These are phyloP conservation scores for Trichoderma hamatum DNA, from an alignment of 2,329 filamentous ascomycete species.

Conservation along the genomic window DNA sequence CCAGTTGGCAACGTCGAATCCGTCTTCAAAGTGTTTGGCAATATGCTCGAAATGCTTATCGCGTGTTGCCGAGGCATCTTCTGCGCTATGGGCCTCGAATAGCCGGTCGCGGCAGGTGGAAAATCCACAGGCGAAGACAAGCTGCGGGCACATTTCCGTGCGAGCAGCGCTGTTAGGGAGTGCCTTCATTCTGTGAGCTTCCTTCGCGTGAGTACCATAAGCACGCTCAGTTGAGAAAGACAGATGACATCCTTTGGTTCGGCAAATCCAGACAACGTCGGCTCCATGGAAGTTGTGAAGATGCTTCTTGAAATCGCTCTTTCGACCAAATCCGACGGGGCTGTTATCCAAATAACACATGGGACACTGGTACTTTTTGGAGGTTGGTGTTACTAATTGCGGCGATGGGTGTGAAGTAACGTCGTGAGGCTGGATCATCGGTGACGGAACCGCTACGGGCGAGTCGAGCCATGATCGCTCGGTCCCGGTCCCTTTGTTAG, in stretches of 20 bases:
- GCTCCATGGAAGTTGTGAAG: slow-evolving; percentile 52
- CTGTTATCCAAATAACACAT: slow-evolving; percentile 52
- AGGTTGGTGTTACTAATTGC: slow-evolving; percentile 42
- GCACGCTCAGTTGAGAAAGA: slow-evolving; percentile 51
- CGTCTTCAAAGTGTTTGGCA: slow-evolving; percentile 51
- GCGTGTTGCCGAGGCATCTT: slow-evolving; percentile 43
- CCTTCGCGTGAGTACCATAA: slow-evolving; percentile 50
- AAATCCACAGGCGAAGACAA: slow-evolving; percentile 51
- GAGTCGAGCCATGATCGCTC: slow-evolving; percentile 48
- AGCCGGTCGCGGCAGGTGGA: slow-evolving; percentile 47
- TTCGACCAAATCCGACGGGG: slow-evolving; percentile 50
- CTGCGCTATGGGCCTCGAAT: slow-evolving; percentile 44
- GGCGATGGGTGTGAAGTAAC: slow-evolving; percentile 44
- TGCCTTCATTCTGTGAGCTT: slow-evolving; percentile 47
- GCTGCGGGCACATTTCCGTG: slow-evolving; percentile 47
- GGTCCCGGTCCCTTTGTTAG: slow-evolving; percentile 38
- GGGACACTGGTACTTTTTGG: slow-evolving; percentile 50
- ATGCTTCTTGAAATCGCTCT: slow-evolving; percentile 54
- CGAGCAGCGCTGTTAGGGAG: slow-evolving; percentile 47
- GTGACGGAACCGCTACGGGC: slow-evolving; percentile 43
- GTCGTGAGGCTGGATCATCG: slow-evolving; percentile 38
- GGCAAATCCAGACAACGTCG: slow-evolving; percentile 49
- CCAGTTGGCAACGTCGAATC: slow-evolving; percentile 48
- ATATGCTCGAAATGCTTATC: slow-evolving; percentile 53
- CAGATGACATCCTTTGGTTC: slow-evolving; percentile 46